Base-by-base conservation (phyloP, 352 stramenopile genomes). In the Phytophthora multivora region DNA sequence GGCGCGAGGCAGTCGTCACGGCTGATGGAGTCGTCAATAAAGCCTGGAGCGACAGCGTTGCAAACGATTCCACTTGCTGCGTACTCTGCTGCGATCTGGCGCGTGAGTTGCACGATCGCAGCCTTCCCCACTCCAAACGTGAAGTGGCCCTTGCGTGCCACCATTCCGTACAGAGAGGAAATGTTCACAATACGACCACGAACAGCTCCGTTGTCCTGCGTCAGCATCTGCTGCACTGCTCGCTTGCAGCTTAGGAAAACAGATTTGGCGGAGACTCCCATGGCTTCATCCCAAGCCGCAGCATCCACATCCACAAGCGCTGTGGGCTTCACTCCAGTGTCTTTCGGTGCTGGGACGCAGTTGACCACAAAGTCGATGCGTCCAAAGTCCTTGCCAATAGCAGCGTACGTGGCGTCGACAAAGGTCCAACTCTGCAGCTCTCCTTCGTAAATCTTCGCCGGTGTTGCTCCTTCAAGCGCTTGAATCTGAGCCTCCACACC, bases 311-410 rank as follows among this genome's bases (percentile, higher is more conserved):
- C 74, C 18, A 75, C 66, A 12, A 89, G 59, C 35, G 63, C 21
- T 8, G 30, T 75, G 5, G 67, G 59, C 63, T 83, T 81, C 35
- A 65, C 65, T 0, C 58, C 71, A 35, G 59, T 68, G 7, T 62
- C 62, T 13, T 63, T 64, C 4, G 68, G 71, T 1, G 66, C 41
- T 0, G 78, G 73, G 10, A 89, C 59, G 47, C 79, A 91, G 64
- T 91, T 89, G 52, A 89, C 78, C 13, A 89, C 78, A 71, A 91
- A 91, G 65, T 89, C 82, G 21, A 89, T 78, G 50, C 82, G 82
- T 46, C 67, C 73, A 52, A 84, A 77, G 33, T 76, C 41, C 46
- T 78, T 78, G 19, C 70, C 73, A 23, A 87, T 62, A 1, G 52
- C 56, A 3, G 62, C 30, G 57, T 81, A 89, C 21, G 77, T 70